Evolutionary conservation across 208 protist species (phyloP).

Genomic region (Naegleria fowleri): DNA sequence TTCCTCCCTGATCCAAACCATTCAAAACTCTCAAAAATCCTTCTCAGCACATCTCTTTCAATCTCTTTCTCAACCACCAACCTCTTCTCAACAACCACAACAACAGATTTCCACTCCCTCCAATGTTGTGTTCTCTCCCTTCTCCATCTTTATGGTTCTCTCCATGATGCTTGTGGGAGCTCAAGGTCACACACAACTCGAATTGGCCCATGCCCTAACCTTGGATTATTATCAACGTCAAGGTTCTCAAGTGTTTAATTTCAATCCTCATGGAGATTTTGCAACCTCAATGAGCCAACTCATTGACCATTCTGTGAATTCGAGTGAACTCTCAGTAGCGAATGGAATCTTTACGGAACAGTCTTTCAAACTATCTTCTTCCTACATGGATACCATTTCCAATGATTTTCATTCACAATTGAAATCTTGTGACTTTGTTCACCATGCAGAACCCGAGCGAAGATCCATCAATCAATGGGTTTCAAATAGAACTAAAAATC

Average conservation of each 20-base stretch:
- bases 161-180: neutral
- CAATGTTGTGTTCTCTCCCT: neutral
- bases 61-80: neutral
- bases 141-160: neutral
- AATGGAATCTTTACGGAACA: neutral
- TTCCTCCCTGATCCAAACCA: no score
- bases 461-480: neutral
- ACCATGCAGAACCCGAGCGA: neutral
- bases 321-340: neutral
- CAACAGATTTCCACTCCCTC: no score
- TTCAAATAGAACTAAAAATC: neutral
- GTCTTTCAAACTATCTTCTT: neutral
- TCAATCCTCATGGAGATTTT: neutral
- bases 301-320: neutral
- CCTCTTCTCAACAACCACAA: neutral
- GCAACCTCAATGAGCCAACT: neutral
- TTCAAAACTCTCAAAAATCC: no score
- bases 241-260: neutral
- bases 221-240: neutral
- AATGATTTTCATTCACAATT: neutral
- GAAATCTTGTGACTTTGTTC: neutral
- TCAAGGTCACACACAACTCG: neutral
- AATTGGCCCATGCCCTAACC: neutral
- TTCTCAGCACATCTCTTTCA: neutral
- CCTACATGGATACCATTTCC: neutral